Percentiles rank a stretch among this genome's conserved stretches.
phyloP scores from a whole-genome alignment of 176 grass and related monocot species.

The Oryza longistaminata region DNA sequence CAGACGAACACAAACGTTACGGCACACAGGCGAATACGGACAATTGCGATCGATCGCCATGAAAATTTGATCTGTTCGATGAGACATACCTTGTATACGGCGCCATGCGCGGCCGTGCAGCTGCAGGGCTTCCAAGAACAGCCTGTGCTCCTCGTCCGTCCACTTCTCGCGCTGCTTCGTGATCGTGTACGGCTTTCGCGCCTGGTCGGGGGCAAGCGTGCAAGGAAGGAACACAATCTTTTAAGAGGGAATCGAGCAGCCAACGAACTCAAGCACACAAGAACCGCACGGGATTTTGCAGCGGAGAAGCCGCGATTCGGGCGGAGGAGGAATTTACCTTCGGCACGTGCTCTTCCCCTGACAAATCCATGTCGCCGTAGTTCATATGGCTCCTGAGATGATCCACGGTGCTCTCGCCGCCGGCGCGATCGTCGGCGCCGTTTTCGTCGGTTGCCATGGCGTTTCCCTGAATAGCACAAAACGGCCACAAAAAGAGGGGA shows the following conservation, averaged over 20 bases:
- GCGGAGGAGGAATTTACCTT: slow-evolving; percentile 46
- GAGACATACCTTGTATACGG: slow-evolving; percentile 70
- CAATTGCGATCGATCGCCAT: too few relatives aligned
- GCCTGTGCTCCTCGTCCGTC: slow-evolving; percentile 86
- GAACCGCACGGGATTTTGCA: background rate
- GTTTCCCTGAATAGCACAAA: background rate
- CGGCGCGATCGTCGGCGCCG: background rate
- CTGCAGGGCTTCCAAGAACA: slow-evolving; percentile 85
- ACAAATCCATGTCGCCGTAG: slow-evolving; percentile 45
- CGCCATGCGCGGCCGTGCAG: slow-evolving; percentile 89
- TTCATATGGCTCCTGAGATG: background rate
- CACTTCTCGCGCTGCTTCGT: slow-evolving; percentile 95
- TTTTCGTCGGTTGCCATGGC: slow-evolving; percentile 29
- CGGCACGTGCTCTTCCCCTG: slow-evolving; percentile 44
- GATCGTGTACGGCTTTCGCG: slow-evolving; percentile 94
- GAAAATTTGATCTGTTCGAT: too few relatives aligned
- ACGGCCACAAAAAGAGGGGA: too few relatives aligned
- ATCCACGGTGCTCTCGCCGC: slow-evolving; percentile 10
- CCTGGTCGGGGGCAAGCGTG: slow-evolving; percentile 37
- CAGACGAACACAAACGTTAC: background rate
- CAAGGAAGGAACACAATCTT: slow-evolving; percentile 8
- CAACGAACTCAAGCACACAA: background rate
- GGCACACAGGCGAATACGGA: background rate
- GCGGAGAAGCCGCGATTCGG: background rate
- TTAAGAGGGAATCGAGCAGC: background rate